phyloP scores from a whole-genome alignment of 768 basidiomycete species.

The Cystofilobasidium ferigula region DNA sequence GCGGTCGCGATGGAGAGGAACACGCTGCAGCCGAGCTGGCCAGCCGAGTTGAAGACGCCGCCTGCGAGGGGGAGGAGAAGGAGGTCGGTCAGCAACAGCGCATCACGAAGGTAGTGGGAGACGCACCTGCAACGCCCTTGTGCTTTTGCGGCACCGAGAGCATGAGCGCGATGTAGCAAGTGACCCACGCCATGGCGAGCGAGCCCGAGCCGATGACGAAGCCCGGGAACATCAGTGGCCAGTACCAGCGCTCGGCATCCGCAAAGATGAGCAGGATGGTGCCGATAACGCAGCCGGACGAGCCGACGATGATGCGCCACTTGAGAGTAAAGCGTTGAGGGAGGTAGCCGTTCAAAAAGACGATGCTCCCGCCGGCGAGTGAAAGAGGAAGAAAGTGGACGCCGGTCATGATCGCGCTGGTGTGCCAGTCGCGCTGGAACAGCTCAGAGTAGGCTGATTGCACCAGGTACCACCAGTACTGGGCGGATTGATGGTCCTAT shows the following conservation, averaged over 20 bases:
- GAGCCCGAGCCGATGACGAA: conserved; percentile 3
- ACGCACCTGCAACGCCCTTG: no score
- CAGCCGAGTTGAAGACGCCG: not conserved
- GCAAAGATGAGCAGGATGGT: conserved; percentile 5
- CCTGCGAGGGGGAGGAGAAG: no score
- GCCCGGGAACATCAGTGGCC: conserved; percentile 12
- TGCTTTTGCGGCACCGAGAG: not conserved
- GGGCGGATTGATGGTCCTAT: not conserved
- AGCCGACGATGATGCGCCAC: not conserved
- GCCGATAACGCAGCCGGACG: not conserved
- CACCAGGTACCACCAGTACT: not conserved
- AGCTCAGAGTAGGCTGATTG: not conserved
- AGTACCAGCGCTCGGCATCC: not conserved
- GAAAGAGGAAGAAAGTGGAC: conserved; percentile 7
- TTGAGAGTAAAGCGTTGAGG: conserved; percentile 1
- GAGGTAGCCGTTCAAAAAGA: not conserved
- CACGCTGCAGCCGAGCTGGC: not conserved
- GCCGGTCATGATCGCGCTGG: not conserved
- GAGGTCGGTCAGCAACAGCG: no score
- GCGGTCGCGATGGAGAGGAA: conserved; percentile 1
- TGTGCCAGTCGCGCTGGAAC: not conserved
- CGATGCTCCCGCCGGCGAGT: not conserved
- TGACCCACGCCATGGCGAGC: not conserved
- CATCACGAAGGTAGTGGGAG: no score
- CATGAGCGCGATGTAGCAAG: not conserved